Percentiles rank a stretch among this genome's conserved stretches.
Evolutionary conservation across 148 eudicot genomes (phyloP).

Genomic region (Nyssa sinensis): DNA sequence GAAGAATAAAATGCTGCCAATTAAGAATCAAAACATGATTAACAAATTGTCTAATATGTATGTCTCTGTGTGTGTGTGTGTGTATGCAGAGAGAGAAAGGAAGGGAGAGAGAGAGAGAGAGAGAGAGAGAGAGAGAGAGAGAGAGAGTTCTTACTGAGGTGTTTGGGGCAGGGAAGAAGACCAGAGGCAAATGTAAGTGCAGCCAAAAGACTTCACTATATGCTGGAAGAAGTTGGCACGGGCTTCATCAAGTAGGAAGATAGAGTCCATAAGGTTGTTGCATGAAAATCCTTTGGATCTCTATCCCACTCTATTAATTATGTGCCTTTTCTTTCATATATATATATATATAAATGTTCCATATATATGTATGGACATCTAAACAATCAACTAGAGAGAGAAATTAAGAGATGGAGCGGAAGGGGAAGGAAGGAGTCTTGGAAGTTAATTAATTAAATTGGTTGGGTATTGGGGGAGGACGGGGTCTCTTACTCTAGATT

Average conservation of each 20-base stretch:
- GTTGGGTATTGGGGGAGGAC: neutral
- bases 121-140: neutral
- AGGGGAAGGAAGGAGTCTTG: no score
- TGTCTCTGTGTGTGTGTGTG: no score
- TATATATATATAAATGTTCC: neutral
- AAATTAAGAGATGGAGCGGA: neutral
- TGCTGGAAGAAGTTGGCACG: conserved; percentile 41
- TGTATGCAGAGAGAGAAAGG: neutral
- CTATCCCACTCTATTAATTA: neutral
- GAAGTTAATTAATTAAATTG: no score
- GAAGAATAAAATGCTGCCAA: conserved; percentile 45
- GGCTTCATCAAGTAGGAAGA: conserved; percentile 47
- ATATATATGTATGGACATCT: no score
- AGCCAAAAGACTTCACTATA: conserved; percentile 47
- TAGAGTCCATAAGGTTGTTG: conserved; percentile 47
- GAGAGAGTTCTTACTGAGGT: conserved; percentile 33
- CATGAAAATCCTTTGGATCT: neutral
- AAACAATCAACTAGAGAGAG: no score
- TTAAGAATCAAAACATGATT: neutral
- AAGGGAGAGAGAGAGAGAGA: neutral
- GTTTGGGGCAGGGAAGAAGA: conserved; percentile 25
- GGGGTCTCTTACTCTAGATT: neutral
- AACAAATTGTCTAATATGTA: neutral
- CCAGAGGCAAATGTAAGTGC: conserved; percentile 79
- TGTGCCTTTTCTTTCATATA: neutral